phyloP scores from a whole-genome alignment of 2,329 filamentous ascomycete genomes.

The Calonectria leucothoes region DNA sequence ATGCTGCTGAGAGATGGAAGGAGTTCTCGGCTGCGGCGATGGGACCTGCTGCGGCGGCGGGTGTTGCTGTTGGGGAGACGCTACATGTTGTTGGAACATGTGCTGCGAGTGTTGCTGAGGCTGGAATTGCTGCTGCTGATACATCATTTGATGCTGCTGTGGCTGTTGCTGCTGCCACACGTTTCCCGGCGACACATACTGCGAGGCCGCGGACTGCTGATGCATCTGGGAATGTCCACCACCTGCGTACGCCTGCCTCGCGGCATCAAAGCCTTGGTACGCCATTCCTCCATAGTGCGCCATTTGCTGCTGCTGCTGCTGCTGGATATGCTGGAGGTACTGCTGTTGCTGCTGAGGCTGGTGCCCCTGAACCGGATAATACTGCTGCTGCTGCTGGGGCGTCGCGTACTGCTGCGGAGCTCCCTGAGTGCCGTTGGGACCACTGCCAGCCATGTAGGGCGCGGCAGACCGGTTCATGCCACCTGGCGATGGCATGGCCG shows the following conservation, averaged over 20 bases:
- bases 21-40: conserved; percentile 38
- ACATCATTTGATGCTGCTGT: conserved; percentile 37
- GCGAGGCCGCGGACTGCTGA: conserved; percentile 37
- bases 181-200: conserved; percentile 41
- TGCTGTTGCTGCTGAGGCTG: conserved; percentile 43
- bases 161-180: conserved; percentile 46
- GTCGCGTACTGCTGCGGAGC: conserved; percentile 43
- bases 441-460: conserved; percentile 28
- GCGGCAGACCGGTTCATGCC: conserved; percentile 33
- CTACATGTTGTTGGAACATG: conserved; percentile 45
- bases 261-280: conserved; percentile 40
- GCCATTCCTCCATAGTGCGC: conserved; percentile 38
- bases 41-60: conserved; percentile 26
- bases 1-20: conserved; percentile 35
- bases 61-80: conserved; percentile 38
- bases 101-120: conserved; percentile 50
- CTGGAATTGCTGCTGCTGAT: conserved; percentile 43
- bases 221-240: conserved; percentile 35
- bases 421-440: conserved; percentile 17
- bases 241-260: conserved; percentile 30
- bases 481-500: conserved; percentile 26
- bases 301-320: conserved; percentile 35
- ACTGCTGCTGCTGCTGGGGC: conserved; percentile 44
- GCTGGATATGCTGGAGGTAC: conserved; percentile 37
- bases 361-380: conserved; percentile 38